Evolutionary conservation across 2,329 filamentous ascomycete genomes (phyloP).

Genomic region (Xenosphaeropsis pyriputrescens): DNA sequence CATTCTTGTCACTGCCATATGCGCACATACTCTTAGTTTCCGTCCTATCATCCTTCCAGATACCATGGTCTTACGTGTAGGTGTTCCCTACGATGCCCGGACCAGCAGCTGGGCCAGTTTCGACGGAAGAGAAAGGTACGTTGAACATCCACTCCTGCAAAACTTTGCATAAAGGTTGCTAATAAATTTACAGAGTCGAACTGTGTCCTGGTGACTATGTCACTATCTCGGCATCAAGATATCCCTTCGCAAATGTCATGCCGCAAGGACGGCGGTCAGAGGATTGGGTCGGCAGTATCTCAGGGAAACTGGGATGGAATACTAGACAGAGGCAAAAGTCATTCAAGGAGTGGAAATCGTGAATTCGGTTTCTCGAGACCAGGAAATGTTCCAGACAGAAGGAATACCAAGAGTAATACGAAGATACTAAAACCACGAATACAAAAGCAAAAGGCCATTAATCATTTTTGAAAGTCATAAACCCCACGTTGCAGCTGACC

Average conservation of each 20-base stretch:
- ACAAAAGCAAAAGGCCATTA: too few species aligned
- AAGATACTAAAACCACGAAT: too few species aligned
- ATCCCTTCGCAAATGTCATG: constrained; percentile 67
- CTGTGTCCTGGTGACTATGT: constrained; percentile 69
- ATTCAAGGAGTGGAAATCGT: constrained; percentile 24
- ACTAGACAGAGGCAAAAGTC: constrained; percentile 63
- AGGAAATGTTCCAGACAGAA: too few species aligned
- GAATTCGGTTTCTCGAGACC: too few species aligned
- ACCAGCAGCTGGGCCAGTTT: constrained; percentile 96
- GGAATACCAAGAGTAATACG: too few species aligned
- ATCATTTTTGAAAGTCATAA: too few species aligned
- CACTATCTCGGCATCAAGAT: constrained; percentile 67
- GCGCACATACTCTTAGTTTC: constrained; percentile 88
- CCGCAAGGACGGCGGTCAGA: constrained; percentile 53
- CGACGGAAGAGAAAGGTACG: constrained; percentile 61
- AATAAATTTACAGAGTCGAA: constrained; percentile 38
- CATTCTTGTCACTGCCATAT: constrained; percentile 87
- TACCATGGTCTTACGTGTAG: constrained; percentile 82
- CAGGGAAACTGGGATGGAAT: constrained; percentile 69
- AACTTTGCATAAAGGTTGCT: too few species aligned
- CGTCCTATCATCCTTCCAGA: constrained; percentile 93
- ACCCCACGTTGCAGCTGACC: too few species aligned
- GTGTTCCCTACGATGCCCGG: constrained; percentile 86
- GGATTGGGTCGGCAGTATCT: constrained; percentile 74
- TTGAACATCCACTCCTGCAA: too few species aligned